Base-by-base conservation (phyloP, 1,139 yeast species). In the Debaryomyces subglobosus region DNA sequence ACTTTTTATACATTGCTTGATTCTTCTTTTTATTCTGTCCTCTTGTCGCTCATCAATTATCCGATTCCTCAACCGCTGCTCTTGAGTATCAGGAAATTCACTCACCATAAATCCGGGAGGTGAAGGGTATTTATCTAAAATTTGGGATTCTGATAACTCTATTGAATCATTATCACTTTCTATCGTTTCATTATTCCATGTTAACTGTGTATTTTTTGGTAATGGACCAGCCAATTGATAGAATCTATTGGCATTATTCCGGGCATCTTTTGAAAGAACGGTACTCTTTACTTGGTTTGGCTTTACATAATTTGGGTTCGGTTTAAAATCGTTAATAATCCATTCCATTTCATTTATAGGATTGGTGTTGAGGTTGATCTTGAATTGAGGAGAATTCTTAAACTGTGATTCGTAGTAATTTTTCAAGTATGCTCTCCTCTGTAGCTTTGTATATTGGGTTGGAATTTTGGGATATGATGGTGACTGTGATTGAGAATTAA, bases 31-130 rank as follows among this genome's bases (percentile, higher is more conserved):
- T 2, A 64, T 48, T 39, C 68, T 43, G n/a, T 50, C 55, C 6
- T 34, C 39, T 47, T 63, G 67, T 36, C 67, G 43, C 20, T 51
- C 46, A 10, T 53, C 52, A 10, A 62, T 47, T 13, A 61, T 47
- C 16, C 51, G 46, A 21, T 51, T 49, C 18, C 68, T 46, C 23
- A 55, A 57, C 24, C 13, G 34, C 34, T 67, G 61, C 57, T 83
- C 85, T 53, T 82, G 88, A 0, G 88, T 81, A 13, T 69, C 68
- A 1, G 89, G 88, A 56, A 85, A 85, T 50, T 82, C 88, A 38
- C 84, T 74, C 39, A 77, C 65, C 64, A 82, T 84, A 62, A 77
- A 83, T 1, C 89, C 89, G 2, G 87, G 87, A 1, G 89, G 89
- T 3, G 86, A 79, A 44, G 78, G 79, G 23, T 81, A 78, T 57